Conservation (phyloP, 192 early-diverging fungal genomes). For the Globomyces pollinis-pini region DNA sequence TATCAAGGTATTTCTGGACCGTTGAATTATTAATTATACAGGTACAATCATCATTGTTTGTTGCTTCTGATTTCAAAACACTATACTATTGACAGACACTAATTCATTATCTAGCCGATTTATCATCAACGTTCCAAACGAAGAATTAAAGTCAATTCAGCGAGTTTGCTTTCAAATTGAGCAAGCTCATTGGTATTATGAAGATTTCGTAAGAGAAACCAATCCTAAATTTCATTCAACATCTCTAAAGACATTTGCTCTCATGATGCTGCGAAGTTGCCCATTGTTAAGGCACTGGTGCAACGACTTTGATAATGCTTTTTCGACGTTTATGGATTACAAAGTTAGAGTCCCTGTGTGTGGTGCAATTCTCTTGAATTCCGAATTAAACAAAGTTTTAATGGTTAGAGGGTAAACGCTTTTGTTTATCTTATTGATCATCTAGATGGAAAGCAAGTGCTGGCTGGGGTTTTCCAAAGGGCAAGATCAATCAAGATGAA, state of each 20-base stretch:
- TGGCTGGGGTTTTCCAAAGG: conserved; percentile 97
- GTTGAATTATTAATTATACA: too few species aligned
- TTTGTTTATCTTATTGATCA: neutral
- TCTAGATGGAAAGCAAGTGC: conserved; percentile 67
- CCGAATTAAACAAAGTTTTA: conserved; percentile 63
- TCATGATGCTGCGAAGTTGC: conserved; percentile 80
- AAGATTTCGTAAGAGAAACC: conserved; percentile 91
- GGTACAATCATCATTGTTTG: neutral
- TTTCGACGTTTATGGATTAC: conserved; percentile 89
- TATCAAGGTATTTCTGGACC: conserved; percentile 56
- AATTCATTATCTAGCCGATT: conserved; percentile 62
- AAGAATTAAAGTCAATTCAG: conserved; percentile 89
- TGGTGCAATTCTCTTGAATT: conserved; percentile 92
- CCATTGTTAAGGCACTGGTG: conserved; percentile 85
- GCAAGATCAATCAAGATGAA: conserved; percentile 98
- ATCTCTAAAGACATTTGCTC: conserved; percentile 60
- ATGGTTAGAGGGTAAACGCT: conserved; percentile 68
- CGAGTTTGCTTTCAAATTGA: conserved; percentile 98
- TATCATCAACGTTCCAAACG: conserved; percentile 96
- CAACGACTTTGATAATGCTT: conserved; percentile 79
- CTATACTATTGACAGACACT: neutral
- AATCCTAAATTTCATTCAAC: conserved; percentile 74
- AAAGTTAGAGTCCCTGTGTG: conserved; percentile 95
- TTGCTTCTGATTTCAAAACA: neutral
- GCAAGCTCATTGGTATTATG: conserved; percentile 98